Base-by-base conservation (phyloP, 345 rosid genomes). In the Hypericum perforatum region DNA sequence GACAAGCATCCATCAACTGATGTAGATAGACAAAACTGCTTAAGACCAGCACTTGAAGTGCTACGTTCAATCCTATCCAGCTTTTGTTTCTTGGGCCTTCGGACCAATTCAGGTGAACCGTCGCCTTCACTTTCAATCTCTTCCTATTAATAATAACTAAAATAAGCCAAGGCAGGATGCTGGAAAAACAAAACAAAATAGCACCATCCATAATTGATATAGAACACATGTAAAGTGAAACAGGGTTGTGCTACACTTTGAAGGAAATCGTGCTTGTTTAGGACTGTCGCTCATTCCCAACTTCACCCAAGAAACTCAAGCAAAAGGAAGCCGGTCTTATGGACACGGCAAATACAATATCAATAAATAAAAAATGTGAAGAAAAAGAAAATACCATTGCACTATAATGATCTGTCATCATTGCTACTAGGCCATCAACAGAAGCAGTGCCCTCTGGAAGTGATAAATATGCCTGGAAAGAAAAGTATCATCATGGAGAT, bases 391-490 rank as follows among this genome's bases (percentile, higher is more conserved):
- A 10, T 46, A 94, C 99, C 92, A 84, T 52, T 64, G 81, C 84
- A 68, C 70, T 80, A 61, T 89, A 94, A 65, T 94, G 95, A 74
- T 89, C 99, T 0, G 89, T 86, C 97, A 94, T 84, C 99, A 89
- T 89, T 29, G 99, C 99, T 69, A 82, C 74, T 41, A 94, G 89
- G 69, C 99, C 99, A 63, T 81, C 77, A 50, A 86, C 92, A 40
- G 99, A 89, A 64, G 95, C 95, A 16, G 74, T 82, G 68, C 97
- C 97, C 66, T 89, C 97, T 0, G 97, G 99, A 45, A 94, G 78
- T 53, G 99, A 89, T 62, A 94, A 67, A 71, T 89, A 94, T 49
- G 94, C 97, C 99, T 94, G 61, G 11, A 53, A 52, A 59, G 9
- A 39, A 51, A 12, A 6, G 22, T 46, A 13, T 45, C 49, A 11